Evolutionary conservation across 2,329 filamentous ascomycete species (phyloP).

Genomic region (Arthrinium puccinioides): DNA sequence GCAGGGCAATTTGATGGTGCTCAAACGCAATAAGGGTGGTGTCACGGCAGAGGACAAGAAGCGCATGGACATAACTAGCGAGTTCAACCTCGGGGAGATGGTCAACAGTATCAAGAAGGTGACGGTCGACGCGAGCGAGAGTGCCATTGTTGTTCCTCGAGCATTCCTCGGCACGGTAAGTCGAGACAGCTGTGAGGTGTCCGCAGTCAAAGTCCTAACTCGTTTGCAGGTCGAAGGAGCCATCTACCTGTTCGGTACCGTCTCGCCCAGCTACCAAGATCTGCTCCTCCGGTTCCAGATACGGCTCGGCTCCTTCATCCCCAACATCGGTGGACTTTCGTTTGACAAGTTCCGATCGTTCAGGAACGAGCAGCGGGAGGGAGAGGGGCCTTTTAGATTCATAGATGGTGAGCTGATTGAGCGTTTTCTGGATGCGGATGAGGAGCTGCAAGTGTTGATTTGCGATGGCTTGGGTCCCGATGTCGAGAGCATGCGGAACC

Average conservation of each 20-base stretch:
- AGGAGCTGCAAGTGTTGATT: slow-evolving; percentile 45
- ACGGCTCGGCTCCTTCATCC: slow-evolving; percentile 58
- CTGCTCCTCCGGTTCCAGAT: slow-evolving; percentile 76
- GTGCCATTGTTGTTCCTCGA: slow-evolving; percentile 65
- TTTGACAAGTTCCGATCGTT: slow-evolving; percentile 82
- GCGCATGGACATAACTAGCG: slow-evolving; percentile 65
- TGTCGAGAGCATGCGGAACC: slow-evolving; percentile 54
- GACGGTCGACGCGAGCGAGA: slow-evolving; percentile 55
- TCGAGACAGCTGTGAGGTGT: slow-evolving; percentile 7
- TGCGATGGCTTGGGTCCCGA: slow-evolving; percentile 50
- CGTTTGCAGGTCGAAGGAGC: slow-evolving; percentile 69
- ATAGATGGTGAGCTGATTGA: slow-evolving; percentile 91
- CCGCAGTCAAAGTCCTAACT: background rate
- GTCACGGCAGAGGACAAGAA: slow-evolving; percentile 68
- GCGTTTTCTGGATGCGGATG: slow-evolving; percentile 66
- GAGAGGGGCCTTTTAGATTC: slow-evolving; percentile 71
- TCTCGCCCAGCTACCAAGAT: slow-evolving; percentile 65
- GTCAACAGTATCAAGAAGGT: slow-evolving; percentile 82
- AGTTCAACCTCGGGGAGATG: slow-evolving; percentile 85
- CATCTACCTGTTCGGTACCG: slow-evolving; percentile 81
- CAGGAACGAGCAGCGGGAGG: slow-evolving; percentile 61
- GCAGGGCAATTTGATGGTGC: slow-evolving; percentile 77
- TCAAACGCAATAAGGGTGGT: slow-evolving; percentile 66
- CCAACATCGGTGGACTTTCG: slow-evolving; percentile 63
- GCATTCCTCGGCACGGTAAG: slow-evolving; percentile 87